phyloP scores from a whole-genome alignment of 257 asterid genomes.

The Solanum bulbocastanum region DNA sequence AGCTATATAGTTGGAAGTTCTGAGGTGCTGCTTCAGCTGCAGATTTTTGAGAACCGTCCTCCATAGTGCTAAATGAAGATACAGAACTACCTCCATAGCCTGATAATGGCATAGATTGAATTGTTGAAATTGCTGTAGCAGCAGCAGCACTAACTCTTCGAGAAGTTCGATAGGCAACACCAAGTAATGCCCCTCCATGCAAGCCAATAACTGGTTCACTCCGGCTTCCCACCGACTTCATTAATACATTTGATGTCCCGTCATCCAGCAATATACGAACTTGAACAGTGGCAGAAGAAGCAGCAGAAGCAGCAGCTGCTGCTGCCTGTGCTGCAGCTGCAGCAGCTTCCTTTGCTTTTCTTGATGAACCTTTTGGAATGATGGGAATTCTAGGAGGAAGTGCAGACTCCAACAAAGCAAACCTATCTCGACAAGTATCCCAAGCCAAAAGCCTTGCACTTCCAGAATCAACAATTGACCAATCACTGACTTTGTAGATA shows the following conservation, averaged over 20 bases:
- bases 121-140: slow-evolving; percentile 73
- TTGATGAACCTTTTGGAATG: slow-evolving; percentile 84
- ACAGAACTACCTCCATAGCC: slow-evolving; percentile 52
- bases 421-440: slow-evolving; percentile 93
- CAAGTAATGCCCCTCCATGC: slow-evolving; percentile 95
- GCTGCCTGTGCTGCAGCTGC: slow-evolving; percentile 96
- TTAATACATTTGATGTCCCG: slow-evolving; percentile 91
- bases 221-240: slow-evolving; percentile 94
- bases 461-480: slow-evolving; percentile 97
- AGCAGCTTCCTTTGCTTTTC: slow-evolving; percentile 94
- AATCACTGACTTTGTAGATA: slow-evolving; percentile 84
- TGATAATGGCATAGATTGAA: slow-evolving; percentile 89
- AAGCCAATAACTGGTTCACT: slow-evolving; percentile 80
- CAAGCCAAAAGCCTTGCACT: slow-evolving; percentile 97
- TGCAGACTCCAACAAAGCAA: slow-evolving; percentile 81
- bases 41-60: slow-evolving; percentile 66
- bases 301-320: slow-evolving; percentile 85
- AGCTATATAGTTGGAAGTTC: slow-evolving; percentile 87
- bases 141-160: slow-evolving; percentile 74
- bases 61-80: slow-evolving; percentile 68
- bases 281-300: slow-evolving; percentile 90
- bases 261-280: slow-evolving; percentile 92
- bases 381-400: slow-evolving; percentile 86
- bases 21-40: slow-evolving; percentile 69
- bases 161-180: slow-evolving; percentile 91